These are phyloP conservation scores for Cladophialophora carrionii DNA, from an alignment of 2,329 filamentous ascomycete species.

Conservation along the genomic window DNA sequence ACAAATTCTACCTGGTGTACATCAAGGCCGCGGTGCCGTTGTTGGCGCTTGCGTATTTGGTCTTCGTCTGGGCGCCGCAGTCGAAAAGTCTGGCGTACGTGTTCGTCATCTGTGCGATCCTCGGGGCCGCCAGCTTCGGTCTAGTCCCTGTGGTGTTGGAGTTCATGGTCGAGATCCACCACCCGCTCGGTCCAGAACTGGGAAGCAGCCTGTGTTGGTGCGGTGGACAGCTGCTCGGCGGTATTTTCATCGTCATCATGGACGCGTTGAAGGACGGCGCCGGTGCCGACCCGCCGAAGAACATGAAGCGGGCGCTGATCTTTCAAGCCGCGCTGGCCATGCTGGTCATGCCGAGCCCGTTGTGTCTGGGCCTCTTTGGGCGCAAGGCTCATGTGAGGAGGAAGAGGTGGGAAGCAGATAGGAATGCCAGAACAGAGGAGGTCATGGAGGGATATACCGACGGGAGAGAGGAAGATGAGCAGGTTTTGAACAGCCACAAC, in stretches of 20 bases:
- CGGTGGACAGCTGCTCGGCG: slow-evolving; percentile 82
- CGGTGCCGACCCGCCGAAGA: slow-evolving; percentile 62
- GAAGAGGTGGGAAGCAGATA: slow-evolving; percentile 48
- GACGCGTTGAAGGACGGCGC: slow-evolving; percentile 66
- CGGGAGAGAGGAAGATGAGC: slow-evolving; percentile 7
- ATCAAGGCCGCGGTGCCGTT: slow-evolving; percentile 76
- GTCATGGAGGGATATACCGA: slow-evolving; percentile 19
- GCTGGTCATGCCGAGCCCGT: slow-evolving; percentile 66
- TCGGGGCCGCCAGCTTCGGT: slow-evolving; percentile 79
- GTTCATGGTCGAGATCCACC: slow-evolving; percentile 81
- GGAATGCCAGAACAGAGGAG: slow-evolving; percentile 27
- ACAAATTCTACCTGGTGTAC: slow-evolving; percentile 73
- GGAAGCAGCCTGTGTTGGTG: slow-evolving; percentile 83
- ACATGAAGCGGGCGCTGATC: slow-evolving; percentile 75
- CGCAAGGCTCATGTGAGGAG: slow-evolving; percentile 44
- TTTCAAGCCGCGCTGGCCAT: slow-evolving; percentile 76
- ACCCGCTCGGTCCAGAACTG: slow-evolving; percentile 84
- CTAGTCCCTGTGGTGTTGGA: slow-evolving; percentile 85
- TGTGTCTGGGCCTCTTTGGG: slow-evolving; percentile 73
- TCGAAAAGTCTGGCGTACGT: slow-evolving; percentile 59
- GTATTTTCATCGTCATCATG: slow-evolving; percentile 79
- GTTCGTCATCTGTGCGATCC: slow-evolving; percentile 72
- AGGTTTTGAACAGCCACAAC: neutral
- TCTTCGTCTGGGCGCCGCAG: slow-evolving; percentile 77
- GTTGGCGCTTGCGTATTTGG: slow-evolving; percentile 72